These are phyloP conservation scores for Diaporthe sp. DNA, from an alignment of 2,329 filamentous ascomycete species.

Conservation along the genomic window DNA sequence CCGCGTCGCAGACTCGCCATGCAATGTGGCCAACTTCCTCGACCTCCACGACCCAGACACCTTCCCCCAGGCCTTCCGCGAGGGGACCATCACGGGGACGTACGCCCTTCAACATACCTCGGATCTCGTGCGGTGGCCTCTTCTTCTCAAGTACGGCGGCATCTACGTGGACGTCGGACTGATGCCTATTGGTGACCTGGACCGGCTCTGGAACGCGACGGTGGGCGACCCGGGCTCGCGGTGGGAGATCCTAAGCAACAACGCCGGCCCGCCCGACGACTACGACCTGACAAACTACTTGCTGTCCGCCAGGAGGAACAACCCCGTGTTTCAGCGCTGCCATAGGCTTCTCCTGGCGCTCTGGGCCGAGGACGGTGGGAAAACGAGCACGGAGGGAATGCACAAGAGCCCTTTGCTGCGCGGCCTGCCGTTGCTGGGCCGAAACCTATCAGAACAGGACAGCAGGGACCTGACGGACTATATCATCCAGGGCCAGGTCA, in stretches of 20 bases:
- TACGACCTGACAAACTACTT: constrained; percentile 61
- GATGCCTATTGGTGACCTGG: constrained; percentile 66
- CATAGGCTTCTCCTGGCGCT: constrained; percentile 62
- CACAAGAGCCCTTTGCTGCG: constrained; percentile 57
- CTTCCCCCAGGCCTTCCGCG: constrained; percentile 61
- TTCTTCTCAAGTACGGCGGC: constrained; percentile 66
- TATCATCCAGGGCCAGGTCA: constrained; percentile 65
- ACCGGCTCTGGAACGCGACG: constrained; percentile 62
- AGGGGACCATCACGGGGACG: constrained; percentile 59
- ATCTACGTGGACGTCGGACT: constrained; percentile 68
- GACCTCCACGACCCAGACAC: constrained; percentile 52
- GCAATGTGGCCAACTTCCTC: constrained; percentile 61
- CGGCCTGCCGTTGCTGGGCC: constrained; percentile 52
- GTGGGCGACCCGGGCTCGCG: constrained; percentile 56
- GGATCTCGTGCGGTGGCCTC: constrained; percentile 67
- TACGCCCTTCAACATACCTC: constrained; percentile 65
- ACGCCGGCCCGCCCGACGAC: constrained; percentile 46
- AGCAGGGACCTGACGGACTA: constrained; percentile 63
- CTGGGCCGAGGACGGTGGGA: constrained; percentile 57
- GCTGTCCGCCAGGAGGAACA: constrained; percentile 47
- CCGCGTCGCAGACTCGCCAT: constrained; percentile 52
- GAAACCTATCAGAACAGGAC: constrained; percentile 50
- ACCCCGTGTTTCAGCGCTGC: constrained; percentile 57
- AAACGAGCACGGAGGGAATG: constrained; percentile 62
- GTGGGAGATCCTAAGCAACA: constrained; percentile 60